Evolutionary conservation across 2,329 filamentous ascomycete genomes (phyloP).

Genomic region (Leptodontidium sp.): DNA sequence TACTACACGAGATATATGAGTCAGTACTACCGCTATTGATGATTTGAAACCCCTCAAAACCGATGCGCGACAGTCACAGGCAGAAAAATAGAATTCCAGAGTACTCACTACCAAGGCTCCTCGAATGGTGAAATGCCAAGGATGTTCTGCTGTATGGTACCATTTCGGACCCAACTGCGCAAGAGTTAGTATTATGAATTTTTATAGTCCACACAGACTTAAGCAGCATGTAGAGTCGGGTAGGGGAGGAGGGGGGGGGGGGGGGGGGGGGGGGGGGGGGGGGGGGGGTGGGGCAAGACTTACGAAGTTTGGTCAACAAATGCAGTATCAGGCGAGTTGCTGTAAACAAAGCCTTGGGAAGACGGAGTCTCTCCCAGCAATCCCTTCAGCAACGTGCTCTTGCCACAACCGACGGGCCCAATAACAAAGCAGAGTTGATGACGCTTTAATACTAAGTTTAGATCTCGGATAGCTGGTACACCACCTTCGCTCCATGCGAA

Average conservation of each 20-base stretch:
- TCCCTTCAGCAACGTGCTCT: conserved; percentile 44
- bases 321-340: conserved; percentile 40
- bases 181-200: neutral
- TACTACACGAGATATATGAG: conserved; percentile 30
- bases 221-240: neutral
- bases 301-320: conserved; percentile 53
- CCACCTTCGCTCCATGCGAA: conserved; percentile 37
- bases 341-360: conserved; percentile 40
- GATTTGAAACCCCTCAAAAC: neutral
- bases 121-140: conserved; percentile 53
- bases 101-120: conserved; percentile 60
- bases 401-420: conserved; percentile 47
- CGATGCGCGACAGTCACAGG: neutral
- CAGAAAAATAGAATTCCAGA: neutral
- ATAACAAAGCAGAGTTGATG: conserved; percentile 42
- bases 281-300: neutral
- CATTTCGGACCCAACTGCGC: conserved; percentile 53
- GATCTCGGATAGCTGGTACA: conserved; percentile 30
- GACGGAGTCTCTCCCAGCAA: conserved; percentile 44
- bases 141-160: conserved; percentile 52
- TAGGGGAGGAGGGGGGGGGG: neutral
- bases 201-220: neutral
- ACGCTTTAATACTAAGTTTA: conserved; percentile 33
- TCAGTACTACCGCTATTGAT: neutral
- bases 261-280: neutral